Evolutionary conservation across 495 filamentous ascomycete genomes (phyloP).

Genomic region (Lophiostoma macrostomum): DNA sequence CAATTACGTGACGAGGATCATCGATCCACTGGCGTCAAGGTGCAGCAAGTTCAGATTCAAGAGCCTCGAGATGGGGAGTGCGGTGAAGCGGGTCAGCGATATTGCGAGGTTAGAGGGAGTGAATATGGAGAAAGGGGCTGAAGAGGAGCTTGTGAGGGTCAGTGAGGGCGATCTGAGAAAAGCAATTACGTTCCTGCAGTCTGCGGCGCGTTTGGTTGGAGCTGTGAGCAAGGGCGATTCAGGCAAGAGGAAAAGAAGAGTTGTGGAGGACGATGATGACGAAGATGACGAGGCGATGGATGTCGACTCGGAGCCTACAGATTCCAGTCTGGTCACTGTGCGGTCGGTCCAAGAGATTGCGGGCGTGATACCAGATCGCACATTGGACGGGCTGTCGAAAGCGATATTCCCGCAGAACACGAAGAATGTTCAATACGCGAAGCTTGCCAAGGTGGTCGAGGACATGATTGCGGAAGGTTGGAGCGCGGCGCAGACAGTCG

Average conservation of each 20-base stretch:
- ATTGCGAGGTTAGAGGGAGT: conserved; percentile 80
- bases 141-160: conserved; percentile 79
- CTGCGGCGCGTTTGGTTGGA: conserved; percentile 76
- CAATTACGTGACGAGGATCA: conserved; percentile 98
- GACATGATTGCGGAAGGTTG: conserved; percentile 96
- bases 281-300: conserved; percentile 52
- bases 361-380: conserved; percentile 77
- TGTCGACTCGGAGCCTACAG: conserved; percentile 37
- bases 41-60: conserved; percentile 99
- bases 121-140: conserved; percentile 67
- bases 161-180: conserved; percentile 93
- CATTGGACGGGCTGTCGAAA: conserved; percentile 65
- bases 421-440: conserved; percentile 62
- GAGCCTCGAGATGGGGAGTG: conserved; percentile 79
- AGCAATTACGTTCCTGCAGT: conserved; percentile 94
- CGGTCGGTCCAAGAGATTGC: conserved; percentile 90
- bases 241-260: conserved; percentile 40
- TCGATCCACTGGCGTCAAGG: conserved; percentile 86
- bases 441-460: conserved; percentile 72
- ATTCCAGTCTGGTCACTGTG: conserved; percentile 61
- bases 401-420: conserved; percentile 71
- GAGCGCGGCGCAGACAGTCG: conserved; percentile 87
- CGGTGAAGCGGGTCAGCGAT: conserved; percentile 67
- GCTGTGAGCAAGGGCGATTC: conserved; percentile 43
- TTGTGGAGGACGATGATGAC: conserved; percentile 45